Conservation (phyloP, 805 yeast species). For the Metschnikowia shivogae region DNA sequence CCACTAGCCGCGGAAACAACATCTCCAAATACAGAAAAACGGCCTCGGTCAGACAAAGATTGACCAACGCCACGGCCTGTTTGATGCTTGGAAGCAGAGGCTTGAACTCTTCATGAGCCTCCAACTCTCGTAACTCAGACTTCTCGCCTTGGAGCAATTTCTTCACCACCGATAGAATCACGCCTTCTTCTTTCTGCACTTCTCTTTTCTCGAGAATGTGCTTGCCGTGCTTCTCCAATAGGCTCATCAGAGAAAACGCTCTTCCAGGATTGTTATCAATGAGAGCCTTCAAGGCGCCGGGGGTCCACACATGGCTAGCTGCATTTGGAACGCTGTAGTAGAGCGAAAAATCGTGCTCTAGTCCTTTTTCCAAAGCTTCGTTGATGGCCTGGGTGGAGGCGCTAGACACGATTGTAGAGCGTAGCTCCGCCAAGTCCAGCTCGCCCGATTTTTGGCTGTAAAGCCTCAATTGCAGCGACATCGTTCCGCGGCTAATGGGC, state of each 20-base stretch:
- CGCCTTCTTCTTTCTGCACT: constrained; percentile 13
- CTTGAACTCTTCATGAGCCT: constrained; percentile 6
- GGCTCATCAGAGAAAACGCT: constrained; percentile 46
- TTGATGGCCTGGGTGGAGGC: constrained; percentile 13
- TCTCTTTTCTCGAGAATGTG: constrained; percentile 3
- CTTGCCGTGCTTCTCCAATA: constrained; percentile 30
- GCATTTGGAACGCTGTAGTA: constrained; percentile 22
- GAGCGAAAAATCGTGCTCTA: constrained; percentile 24
- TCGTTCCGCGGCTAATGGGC: not conserved
- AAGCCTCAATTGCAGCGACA: not conserved
- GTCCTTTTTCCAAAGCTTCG: constrained; percentile 19
- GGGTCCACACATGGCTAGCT: constrained; percentile 12
- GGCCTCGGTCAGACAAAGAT: constrained; percentile 6
- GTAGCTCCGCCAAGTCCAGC: constrained; percentile 9
- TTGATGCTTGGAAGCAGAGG: constrained; percentile 11
- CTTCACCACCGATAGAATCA: constrained; percentile 25
- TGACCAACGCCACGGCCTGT: constrained; percentile 14
- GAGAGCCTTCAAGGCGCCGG: constrained; percentile 11
- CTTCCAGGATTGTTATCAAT: constrained; percentile 48
- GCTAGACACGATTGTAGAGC: constrained; percentile 2
- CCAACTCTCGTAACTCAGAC: constrained; percentile 30
- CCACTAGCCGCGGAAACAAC: not conserved
- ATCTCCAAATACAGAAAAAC: not conserved
- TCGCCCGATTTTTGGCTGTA: not conserved
- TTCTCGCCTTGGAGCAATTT: constrained; percentile 39